These are phyloP conservation scores for Colletotrichum abscissum DNA, from an alignment of 2,329 filamentous ascomycete species.

Conservation along the genomic window DNA sequence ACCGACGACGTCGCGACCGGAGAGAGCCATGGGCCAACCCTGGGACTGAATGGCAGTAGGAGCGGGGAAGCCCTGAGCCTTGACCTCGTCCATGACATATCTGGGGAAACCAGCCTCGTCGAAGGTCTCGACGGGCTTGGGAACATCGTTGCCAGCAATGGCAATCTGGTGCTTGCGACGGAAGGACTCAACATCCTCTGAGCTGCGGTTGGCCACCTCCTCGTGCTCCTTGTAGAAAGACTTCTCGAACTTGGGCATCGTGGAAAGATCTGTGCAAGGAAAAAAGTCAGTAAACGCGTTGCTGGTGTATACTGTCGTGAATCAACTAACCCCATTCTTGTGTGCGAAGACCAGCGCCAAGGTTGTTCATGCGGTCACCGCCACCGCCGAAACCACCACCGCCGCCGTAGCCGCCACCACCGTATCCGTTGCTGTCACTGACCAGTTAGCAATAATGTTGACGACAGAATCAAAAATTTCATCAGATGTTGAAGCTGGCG, in stretches of 20 bases:
- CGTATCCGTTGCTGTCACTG: constrained; percentile 64
- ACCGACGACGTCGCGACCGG: constrained; percentile 97
- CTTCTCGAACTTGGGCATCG: constrained; percentile 97
- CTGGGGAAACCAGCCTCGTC: constrained; percentile 97
- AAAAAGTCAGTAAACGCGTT: constrained; percentile 37
- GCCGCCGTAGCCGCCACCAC: constrained; percentile 49
- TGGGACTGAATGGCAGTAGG: constrained; percentile 98
- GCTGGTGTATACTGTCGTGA: constrained; percentile 38
- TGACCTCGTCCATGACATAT: constrained; percentile 98
- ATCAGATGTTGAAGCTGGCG: not conserved
- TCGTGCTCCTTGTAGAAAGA: constrained; percentile 98
- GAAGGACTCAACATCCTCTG: constrained; percentile 87
- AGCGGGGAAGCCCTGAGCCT: constrained; percentile 93
- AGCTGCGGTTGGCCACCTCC: constrained; percentile 78
- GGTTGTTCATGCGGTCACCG: constrained; percentile 93
- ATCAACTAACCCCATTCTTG: constrained; percentile 85
- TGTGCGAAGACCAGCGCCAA: constrained; percentile 87
- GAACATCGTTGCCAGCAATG: constrained; percentile 82
- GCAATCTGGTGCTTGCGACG: constrained; percentile 87
- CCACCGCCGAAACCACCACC: constrained; percentile 65
- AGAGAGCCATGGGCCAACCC: constrained; percentile 98
- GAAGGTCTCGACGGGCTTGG: constrained; percentile 95
- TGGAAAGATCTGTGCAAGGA: constrained; percentile 70
- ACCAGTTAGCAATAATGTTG: constrained; percentile 47
- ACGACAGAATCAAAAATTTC: constrained; percentile 21